phyloP scores from a whole-genome alignment of 345 rosid genomes.

The Eucalyptus camaldulensis region DNA sequence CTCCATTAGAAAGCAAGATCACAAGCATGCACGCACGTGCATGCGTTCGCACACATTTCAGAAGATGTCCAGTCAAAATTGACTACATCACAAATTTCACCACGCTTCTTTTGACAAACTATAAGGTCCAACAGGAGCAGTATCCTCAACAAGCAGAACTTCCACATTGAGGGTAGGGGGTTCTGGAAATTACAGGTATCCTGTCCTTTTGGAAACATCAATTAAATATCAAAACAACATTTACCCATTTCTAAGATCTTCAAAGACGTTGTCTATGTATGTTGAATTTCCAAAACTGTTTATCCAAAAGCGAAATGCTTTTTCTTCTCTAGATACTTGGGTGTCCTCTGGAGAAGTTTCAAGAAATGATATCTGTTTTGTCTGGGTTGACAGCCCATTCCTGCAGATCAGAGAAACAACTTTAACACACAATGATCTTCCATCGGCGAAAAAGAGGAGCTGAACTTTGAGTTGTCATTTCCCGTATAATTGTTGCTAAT shows the following conservation, averaged over 20 bases:
- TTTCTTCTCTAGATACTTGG: slow-evolving; percentile 89
- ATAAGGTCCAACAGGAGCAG: neutral
- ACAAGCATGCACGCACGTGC: neutral
- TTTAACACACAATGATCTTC: neutral
- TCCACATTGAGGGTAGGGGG: neutral
- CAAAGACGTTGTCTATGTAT: slow-evolving; percentile 80
- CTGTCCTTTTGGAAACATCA: neutral
- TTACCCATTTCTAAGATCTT: slow-evolving; percentile 97
- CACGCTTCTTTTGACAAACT: neutral
- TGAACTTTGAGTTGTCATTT: neutral
- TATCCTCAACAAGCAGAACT: neutral
- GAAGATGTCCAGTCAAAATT: neutral
- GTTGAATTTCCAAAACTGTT: slow-evolving; percentile 79
- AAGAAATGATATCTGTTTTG: slow-evolving; percentile 75
- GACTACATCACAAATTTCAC: neutral
- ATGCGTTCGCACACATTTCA: neutral
- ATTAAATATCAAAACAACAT: neutral
- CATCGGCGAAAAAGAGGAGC: neutral
- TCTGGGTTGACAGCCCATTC: slow-evolving; percentile 84
- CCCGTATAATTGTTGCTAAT: neutral
- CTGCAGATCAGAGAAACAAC: slow-evolving; percentile 19
- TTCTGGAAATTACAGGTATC: neutral
- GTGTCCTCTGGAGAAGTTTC: slow-evolving; percentile 73
- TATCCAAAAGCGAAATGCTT: slow-evolving; percentile 93
- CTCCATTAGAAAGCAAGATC: neutral